Percentiles rank a stretch among this genome's conserved stretches.
These are phyloP conservation scores for Claviceps pazoutovae DNA, from an alignment of 2,329 filamentous ascomycete species.

Conservation along the genomic window DNA sequence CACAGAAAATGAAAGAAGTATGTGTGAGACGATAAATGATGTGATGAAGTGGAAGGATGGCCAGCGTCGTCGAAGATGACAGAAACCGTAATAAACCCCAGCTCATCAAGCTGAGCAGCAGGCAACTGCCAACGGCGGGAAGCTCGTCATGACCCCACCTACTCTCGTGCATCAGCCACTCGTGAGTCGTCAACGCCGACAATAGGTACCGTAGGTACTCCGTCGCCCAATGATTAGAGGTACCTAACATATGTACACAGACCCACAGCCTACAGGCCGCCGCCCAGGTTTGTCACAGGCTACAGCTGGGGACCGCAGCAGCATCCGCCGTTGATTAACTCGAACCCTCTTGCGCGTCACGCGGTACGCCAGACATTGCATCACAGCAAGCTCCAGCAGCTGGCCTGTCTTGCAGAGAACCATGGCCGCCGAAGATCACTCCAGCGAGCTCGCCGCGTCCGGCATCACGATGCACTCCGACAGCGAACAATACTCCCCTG, in stretches of 20 bases:
- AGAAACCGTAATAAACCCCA: too few species aligned
- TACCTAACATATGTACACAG: too few species aligned
- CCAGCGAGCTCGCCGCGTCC: constrained; percentile 51
- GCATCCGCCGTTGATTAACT: neutral
- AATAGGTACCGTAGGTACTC: too few species aligned
- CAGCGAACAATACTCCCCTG: constrained; percentile 66
- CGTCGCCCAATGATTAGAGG: too few species aligned
- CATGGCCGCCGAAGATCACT: constrained; percentile 40
- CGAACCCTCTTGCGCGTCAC: neutral
- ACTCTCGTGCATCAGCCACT: too few species aligned
- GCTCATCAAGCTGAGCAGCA: too few species aligned
- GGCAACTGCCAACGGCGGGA: too few species aligned
- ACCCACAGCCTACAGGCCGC: too few species aligned
- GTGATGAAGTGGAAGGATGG: neutral
- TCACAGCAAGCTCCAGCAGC: neutral
- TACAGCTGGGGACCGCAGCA: neutral
- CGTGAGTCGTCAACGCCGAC: too few species aligned
- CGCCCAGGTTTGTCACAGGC: too few species aligned
- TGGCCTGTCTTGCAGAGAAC: constrained; percentile 4
- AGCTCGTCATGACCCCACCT: too few species aligned
- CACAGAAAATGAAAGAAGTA: neutral
- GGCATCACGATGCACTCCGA: constrained; percentile 68
- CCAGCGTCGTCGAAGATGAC: too few species aligned
- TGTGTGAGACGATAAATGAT: neutral
- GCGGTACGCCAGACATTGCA: neutral